Base-by-base conservation (phyloP, 2,329 filamentous ascomycete genomes). In the Blastomyces silverae region DNA sequence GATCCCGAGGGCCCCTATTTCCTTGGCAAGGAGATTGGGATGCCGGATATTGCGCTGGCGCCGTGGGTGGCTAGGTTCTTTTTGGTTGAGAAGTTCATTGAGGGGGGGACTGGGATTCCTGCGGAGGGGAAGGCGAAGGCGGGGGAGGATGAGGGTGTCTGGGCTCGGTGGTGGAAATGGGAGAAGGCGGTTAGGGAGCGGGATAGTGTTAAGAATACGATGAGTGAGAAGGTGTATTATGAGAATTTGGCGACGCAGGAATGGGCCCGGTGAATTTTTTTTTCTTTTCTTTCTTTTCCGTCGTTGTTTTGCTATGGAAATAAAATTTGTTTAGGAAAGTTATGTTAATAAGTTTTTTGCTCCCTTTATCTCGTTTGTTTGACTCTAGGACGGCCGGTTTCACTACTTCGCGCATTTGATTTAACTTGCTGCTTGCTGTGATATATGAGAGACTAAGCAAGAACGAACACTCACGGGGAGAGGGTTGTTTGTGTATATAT, bases 61-160 rank as follows among this genome's bases (percentile, higher is more conserved):
- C 89, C 89, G 0, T 92, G 89, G 89, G 86, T 87, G 0, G 83
- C 86, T 70, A 80, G 89, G 17, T 72, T 91, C 25, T 92, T 89
- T 79, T 78, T 91, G 6, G 87, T 92, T 69, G 88, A 92, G 69
- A 82, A 90, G 67, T 92, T 88, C 73, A 92, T 92, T 72, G 71
- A 77, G 0, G 81, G 79, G 1, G 83, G 83, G 0, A 66, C 81
- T n/a, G 79, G 80, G 0, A 78, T 86, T 52, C 82, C 82, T 1
- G 76, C 67, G 61, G 72, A 79, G 44, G 82, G 82, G 0, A 58
- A 80, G 62, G 80, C 78, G 0, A 58, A 80, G 62, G 80, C 78
- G 2, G 82, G 79, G 0, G 78, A 81, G 8, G 84, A 89, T 48
- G 84, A 85, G 62, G 74, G 74, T 46, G 72, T 82, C 1, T 92